Evolutionary conservation across 2,329 filamentous ascomycete genomes (phyloP).

Genomic region (Penicillium sp.): DNA sequence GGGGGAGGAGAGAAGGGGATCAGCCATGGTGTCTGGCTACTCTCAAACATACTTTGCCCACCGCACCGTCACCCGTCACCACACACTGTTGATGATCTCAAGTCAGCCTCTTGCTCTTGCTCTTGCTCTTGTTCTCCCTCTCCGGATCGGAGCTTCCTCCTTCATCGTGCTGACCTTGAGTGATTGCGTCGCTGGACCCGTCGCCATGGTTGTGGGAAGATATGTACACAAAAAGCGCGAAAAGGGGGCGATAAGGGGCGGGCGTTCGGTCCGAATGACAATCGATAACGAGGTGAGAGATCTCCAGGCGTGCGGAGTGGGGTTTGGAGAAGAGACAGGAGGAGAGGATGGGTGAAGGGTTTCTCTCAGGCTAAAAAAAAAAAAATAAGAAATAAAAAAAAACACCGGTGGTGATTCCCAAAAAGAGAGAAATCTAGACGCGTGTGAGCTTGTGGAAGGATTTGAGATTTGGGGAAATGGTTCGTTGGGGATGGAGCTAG

Average conservation of each 20-base stretch:
- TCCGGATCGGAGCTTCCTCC: too few relatives aligned
- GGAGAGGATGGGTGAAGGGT: neutral
- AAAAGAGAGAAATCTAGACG: too few relatives aligned
- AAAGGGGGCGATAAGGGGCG: slow-evolving; percentile 10
- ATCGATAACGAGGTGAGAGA: slow-evolving; percentile 7
- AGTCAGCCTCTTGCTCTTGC: slow-evolving; percentile 29
- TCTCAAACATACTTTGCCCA: slow-evolving; percentile 73
- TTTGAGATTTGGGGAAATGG: neutral
- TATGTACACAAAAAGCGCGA: slow-evolving; percentile 13
- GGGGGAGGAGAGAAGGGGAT: neutral
- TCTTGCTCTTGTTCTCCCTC: slow-evolving; percentile 11
- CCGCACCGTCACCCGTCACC: slow-evolving; percentile 97
- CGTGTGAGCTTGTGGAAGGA: too few relatives aligned
- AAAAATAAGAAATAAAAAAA: too few relatives aligned
- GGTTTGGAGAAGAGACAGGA: neutral
- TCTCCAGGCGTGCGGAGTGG: neutral
- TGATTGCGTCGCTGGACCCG: slow-evolving; percentile 79
- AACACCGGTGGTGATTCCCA: too few relatives aligned
- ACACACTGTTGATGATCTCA: slow-evolving; percentile 64
- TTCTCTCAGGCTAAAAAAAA: too few relatives aligned
- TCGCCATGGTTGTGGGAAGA: slow-evolving; percentile 53
- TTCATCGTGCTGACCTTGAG: slow-evolving; percentile 62
- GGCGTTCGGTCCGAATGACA: slow-evolving; percentile 2
- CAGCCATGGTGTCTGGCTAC: neutral
- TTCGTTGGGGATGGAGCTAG: slow-evolving; percentile 1